Evolutionary conservation across 148 eudicot species (phyloP), one percentile per base, ranked within the genome.

Genomic region (Heliosperma pusillum): DNA sequence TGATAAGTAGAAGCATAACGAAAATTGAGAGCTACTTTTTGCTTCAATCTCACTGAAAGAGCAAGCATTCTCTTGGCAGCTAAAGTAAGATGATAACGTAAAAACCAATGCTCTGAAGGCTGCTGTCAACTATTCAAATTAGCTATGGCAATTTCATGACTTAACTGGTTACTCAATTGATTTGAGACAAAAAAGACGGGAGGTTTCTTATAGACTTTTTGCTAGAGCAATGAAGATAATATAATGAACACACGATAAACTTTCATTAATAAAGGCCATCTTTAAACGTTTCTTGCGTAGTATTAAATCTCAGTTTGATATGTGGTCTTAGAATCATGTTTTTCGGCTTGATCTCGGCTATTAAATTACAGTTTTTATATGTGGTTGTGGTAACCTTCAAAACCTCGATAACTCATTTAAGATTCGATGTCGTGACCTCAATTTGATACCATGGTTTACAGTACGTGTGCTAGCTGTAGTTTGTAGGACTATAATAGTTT

Each of bases 1-100:
- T 40, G 65, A 36, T 58, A 25, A 50, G 61, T 21, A 44, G 72
- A 66, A 26, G 13, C 60, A 73, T 73, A 42, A 66, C 44, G 52
- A 16, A 36, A 40, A 66, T 36, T 50, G 17, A 12, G 30, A 52
- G 24, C 4, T 1, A 27, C 2, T 6, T 10, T 71, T 47, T 63
- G 71, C 27, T 56, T 19, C 4, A 9, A 72, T 66, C 12, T 50
- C 19, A 53, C 27, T 50, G 20, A 13, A 65, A 24, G 40, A 44
- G 15, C 19, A 30, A 30, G 33, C 52, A 8, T 45, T 33, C 16
- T 58, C 17, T 19, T 53, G 22, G 26, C 10, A 60, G 13, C 53
- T 61, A 26, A 3, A 26, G n/a, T 33, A 33, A 33, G 36, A 3
- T 3, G 3, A 33, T 33, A 33, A 33, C 36, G 5, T 33, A 33